Conservation (phyloP, 2,329 filamentous ascomycete species). For the Phoma sp. region DNA sequence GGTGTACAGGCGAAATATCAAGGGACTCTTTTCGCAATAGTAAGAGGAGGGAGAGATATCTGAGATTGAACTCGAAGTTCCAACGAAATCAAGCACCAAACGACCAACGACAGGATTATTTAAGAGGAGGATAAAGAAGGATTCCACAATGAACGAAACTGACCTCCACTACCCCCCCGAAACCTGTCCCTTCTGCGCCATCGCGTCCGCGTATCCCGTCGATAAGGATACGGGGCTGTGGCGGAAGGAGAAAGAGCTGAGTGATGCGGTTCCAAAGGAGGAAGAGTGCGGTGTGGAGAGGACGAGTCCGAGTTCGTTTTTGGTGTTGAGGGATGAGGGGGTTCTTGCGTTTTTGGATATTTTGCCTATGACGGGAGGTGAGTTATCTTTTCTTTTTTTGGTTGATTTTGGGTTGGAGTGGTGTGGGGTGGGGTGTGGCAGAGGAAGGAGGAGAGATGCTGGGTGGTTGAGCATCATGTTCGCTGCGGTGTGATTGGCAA, state of each 20-base stretch:
- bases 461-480: too few species aligned
- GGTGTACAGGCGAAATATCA: too few species aligned
- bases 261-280: constrained; percentile 34
- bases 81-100: too few species aligned
- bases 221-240: constrained; percentile 12
- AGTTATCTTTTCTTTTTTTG: constrained; percentile 1
- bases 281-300: constrained; percentile 34
- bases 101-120: too few species aligned
- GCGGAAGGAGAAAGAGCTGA: constrained; percentile 20
- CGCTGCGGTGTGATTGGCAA: too few species aligned
- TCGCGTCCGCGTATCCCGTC: constrained; percentile 59
- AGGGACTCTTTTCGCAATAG: too few species aligned
- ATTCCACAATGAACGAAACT: constrained; percentile 34
- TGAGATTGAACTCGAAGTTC: too few species aligned
- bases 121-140: too few species aligned
- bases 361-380: constrained; percentile 79
- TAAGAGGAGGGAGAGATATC: too few species aligned
- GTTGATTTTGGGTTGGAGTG: neutral
- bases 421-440: neutral
- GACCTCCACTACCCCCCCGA: constrained; percentile 52
- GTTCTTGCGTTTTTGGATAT: constrained; percentile 97
- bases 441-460: too few species aligned
- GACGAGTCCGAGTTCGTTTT: constrained; percentile 53
- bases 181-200: constrained; percentile 66
- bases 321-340: constrained; percentile 76